Evolutionary conservation across 148 eudicot species (phyloP).

Genomic region (Rhododendron vialii): DNA sequence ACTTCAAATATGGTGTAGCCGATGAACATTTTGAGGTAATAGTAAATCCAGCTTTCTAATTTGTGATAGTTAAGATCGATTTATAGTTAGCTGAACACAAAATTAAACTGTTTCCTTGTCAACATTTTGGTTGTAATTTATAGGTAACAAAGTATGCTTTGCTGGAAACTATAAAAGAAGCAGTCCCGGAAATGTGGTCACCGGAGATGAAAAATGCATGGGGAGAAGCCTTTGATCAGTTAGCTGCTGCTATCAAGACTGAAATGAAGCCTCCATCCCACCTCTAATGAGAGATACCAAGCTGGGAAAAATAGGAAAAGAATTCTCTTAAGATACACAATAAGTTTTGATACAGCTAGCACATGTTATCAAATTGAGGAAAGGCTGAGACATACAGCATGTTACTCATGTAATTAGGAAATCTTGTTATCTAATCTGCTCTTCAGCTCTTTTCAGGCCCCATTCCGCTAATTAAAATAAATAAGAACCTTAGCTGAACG

Average conservation of each 20-base stretch:
- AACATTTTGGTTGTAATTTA: neutral
- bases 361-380: neutral
- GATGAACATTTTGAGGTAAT: conserved; percentile 91
- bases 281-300: neutral
- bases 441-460: neutral
- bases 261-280: conserved; percentile 51
- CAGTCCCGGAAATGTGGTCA: conserved; percentile 88
- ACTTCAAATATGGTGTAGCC: conserved; percentile 70
- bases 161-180: conserved; percentile 76
- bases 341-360: neutral
- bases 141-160: conserved; percentile 84
- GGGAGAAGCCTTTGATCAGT: conserved; percentile 73
- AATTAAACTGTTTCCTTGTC: neutral
- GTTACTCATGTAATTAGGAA: neutral
- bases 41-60: neutral
- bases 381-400: neutral
- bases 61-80: neutral
- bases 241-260: conserved; percentile 74
- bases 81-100: neutral
- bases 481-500: too few species aligned
- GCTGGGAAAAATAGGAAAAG: neutral
- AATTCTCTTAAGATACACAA: neutral
- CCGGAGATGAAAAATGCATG: conserved; percentile 82
- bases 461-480: too few species aligned
- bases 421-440: neutral